Conservation (phyloP, 768 basidiomycete genomes). For the Punctularia strigosozonata region DNA sequence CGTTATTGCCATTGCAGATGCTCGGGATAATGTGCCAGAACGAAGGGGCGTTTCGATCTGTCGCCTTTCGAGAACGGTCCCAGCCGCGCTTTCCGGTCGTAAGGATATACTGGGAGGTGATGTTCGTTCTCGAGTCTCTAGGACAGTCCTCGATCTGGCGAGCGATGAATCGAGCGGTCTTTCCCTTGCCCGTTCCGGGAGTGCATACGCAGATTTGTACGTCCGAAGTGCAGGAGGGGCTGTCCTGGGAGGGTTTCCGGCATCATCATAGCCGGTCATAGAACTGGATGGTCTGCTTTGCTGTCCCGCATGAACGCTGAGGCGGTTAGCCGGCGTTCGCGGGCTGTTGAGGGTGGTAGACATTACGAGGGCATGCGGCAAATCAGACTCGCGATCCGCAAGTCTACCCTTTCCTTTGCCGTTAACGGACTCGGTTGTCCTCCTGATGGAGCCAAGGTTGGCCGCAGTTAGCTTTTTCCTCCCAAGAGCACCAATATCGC, state of each 20-base stretch:
- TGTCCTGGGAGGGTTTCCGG: slow-evolving; percentile 21
- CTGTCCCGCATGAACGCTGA: slow-evolving; percentile 7
- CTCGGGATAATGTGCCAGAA: slow-evolving; percentile 6
- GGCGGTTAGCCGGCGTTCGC: slow-evolving; percentile 12
- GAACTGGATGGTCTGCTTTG: slow-evolving; percentile 17
- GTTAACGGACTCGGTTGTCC: neutral
- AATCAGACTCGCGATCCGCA: too few relatives aligned
- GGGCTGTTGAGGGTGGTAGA: slow-evolving; percentile 4
- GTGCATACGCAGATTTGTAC: slow-evolving; percentile 29
- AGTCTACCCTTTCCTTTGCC: too few relatives aligned
- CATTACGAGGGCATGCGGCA: too few relatives aligned
- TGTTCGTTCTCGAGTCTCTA: slow-evolving; percentile 1
- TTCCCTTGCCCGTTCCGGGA: slow-evolving; percentile 15
- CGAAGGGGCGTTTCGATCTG: neutral
- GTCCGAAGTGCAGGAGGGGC: slow-evolving; percentile 26
- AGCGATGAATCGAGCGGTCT: too few relatives aligned
- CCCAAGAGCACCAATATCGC: neutral
- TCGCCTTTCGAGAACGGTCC: too few relatives aligned
- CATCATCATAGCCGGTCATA: slow-evolving; percentile 20
- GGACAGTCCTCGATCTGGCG: too few relatives aligned
- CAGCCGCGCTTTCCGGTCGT: too few relatives aligned
- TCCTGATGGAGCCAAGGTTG: neutral
- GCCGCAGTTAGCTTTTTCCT: neutral
- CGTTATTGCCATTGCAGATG: slow-evolving; percentile 8
- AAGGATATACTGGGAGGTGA: too few relatives aligned